Evolutionary conservation across 805 yeast species (phyloP).

Genomic region (Metschnikowia vanudenii): DNA sequence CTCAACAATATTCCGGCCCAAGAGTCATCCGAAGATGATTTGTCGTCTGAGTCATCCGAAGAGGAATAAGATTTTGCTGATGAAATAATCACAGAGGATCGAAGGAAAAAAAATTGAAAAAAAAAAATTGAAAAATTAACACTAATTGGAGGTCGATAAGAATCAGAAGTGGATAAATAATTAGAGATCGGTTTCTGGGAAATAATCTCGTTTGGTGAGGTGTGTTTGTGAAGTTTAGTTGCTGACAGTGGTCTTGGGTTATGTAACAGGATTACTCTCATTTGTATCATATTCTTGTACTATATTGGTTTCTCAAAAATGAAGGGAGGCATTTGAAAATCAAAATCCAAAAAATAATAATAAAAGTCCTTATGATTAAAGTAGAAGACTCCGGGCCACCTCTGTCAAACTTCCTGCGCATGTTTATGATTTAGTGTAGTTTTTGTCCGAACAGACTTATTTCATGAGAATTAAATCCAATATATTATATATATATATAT

Average conservation of each 20-base stretch:
- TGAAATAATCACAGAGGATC: background rate
- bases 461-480: too few species aligned
- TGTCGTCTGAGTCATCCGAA: constrained; percentile 59
- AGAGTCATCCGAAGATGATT: constrained; percentile 53
- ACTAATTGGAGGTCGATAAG: background rate
- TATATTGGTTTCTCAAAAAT: constrained; percentile 14
- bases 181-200: background rate
- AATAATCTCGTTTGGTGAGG: background rate
- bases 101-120: background rate
- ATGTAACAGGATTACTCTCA: background rate
- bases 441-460: too few species aligned
- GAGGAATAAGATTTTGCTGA: constrained; percentile 49
- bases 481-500: too few species aligned
- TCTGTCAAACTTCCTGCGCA: too few species aligned
- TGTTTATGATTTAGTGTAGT: too few species aligned
- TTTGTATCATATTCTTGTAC: constrained; percentile 20
- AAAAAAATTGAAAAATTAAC: background rate
- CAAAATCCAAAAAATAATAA: background rate
- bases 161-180: background rate
- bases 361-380: background rate
- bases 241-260: constrained; percentile 3
- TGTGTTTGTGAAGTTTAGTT: background rate
- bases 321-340: background rate
- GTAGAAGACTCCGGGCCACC: too few species aligned
- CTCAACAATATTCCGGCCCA: constrained; percentile 36